Evolutionary conservation across 202 grass and related monocot genomes (phyloP).

Genomic region (Bolboschoenoplectus hybrid): DNA sequence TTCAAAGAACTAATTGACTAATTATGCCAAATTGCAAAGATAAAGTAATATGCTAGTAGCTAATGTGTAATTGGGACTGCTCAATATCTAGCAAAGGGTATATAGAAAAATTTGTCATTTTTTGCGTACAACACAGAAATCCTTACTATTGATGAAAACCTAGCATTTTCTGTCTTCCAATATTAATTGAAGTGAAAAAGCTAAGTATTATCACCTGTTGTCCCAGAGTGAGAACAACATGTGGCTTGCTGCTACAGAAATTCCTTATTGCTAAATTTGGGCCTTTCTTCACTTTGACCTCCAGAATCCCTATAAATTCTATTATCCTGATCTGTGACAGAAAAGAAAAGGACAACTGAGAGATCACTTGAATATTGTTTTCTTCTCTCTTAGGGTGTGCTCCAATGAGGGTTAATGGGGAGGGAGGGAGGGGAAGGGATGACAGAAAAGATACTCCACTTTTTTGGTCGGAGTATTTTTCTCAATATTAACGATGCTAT

Average conservation of each 20-base stretch:
- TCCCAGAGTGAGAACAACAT: constrained; percentile 59
- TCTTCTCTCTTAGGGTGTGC: background rate
- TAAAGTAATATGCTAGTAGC: background rate
- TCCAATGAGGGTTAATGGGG: no score
- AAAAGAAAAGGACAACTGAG: background rate
- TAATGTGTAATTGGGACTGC: background rate
- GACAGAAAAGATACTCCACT: no score
- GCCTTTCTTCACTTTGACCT: constrained; percentile 66
- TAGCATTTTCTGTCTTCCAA: background rate
- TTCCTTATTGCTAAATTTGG: constrained; percentile 66
- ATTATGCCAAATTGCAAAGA: background rate
- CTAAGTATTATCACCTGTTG: constrained; percentile 49
- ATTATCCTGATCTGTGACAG: constrained; percentile 61
- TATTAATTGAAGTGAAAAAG: background rate
- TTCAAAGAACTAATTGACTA: background rate
- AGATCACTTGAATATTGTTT: constrained; percentile 35
- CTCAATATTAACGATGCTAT: no score
- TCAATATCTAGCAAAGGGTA: background rate
- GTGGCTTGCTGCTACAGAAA: constrained; percentile 62
- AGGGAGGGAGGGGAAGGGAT: no score
- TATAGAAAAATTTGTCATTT: background rate
- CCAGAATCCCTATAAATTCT: constrained; percentile 72
- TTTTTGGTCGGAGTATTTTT: no score
- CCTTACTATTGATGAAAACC: background rate
- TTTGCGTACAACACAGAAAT: background rate